These are phyloP conservation scores for Phyllosticta citriasiana DNA, from an alignment of 2,329 filamentous ascomycete species.

Conservation along the genomic window DNA sequence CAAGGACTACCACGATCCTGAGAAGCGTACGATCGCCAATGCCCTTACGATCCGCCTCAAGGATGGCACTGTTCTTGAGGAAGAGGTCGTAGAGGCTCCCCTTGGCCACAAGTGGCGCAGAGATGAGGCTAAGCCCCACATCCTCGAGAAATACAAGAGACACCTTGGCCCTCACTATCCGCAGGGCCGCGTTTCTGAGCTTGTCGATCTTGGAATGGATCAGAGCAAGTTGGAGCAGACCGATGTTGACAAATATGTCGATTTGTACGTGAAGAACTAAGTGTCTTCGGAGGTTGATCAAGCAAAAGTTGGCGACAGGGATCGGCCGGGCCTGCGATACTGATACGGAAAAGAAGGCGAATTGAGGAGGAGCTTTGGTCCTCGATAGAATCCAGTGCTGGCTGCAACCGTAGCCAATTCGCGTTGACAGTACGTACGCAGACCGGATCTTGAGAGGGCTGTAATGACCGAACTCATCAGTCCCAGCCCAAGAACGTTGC, in stretches of 20 bases:
- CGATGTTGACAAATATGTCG: constrained; percentile 87
- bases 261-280: constrained; percentile 59
- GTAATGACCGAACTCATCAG: neutral
- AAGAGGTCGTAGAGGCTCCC: constrained; percentile 87
- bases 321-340: neutral
- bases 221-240: constrained; percentile 64
- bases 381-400: neutral
- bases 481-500: neutral
- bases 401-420: neutral
- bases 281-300: neutral
- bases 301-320: neutral
- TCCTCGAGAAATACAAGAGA: constrained; percentile 88
- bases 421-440: neutral
- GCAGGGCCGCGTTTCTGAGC: constrained; percentile 65
- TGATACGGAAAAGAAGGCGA: neutral
- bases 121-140: constrained; percentile 96
- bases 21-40: constrained; percentile 93
- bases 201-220: constrained; percentile 72
- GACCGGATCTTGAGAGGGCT: neutral
- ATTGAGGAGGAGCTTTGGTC: neutral
- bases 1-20: constrained; percentile 86
- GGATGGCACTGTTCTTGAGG: constrained; percentile 82
- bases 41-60: constrained; percentile 90
- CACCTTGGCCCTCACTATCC: constrained; percentile 79
- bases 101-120: constrained; percentile 83